Evolutionary conservation across 2,329 filamentous ascomycete species (phyloP).

Genomic region (Cryphonectria japonica): DNA sequence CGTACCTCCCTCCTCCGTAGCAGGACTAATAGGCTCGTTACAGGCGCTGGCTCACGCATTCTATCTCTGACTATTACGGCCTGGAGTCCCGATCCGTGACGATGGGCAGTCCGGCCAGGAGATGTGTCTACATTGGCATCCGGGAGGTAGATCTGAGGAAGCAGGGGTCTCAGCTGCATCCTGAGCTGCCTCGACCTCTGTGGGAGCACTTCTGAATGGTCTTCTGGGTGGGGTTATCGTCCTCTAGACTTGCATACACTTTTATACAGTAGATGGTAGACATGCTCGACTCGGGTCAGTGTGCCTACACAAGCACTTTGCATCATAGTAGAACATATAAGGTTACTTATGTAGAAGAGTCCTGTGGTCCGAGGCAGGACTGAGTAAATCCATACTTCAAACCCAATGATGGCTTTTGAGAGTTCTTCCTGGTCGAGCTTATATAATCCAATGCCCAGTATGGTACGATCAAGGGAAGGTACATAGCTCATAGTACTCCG

Average conservation of each 20-base stretch:
- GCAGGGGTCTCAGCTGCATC: constrained; percentile 32
- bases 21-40: not conserved
- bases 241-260: constrained; percentile 8
- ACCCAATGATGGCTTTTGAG: too few relatives aligned
- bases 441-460: too few relatives aligned
- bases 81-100: constrained; percentile 82
- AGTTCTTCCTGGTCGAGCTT: too few relatives aligned
- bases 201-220: constrained; percentile 61
- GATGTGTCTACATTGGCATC: constrained; percentile 83
- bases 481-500: too few relatives aligned
- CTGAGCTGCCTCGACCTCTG: constrained; percentile 61
- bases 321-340: not conserved
- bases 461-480: too few relatives aligned
- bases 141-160: constrained; percentile 41
- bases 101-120: constrained; percentile 68
- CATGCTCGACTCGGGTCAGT: constrained; percentile 2
- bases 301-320: not conserved
- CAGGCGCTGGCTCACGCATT: constrained; percentile 90
- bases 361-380: not conserved
- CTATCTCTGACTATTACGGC: constrained; percentile 90
- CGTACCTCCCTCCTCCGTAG: too few relatives aligned
- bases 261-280: constrained; percentile 5
- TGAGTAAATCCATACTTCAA: too few relatives aligned
- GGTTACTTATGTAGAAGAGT: not conserved
- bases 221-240: not conserved